Evolutionary conservation across 352 stramenopile genomes (phyloP), one percentile per base, ranked within the genome.

Genomic region (Halophytophthora polymorphica): DNA sequence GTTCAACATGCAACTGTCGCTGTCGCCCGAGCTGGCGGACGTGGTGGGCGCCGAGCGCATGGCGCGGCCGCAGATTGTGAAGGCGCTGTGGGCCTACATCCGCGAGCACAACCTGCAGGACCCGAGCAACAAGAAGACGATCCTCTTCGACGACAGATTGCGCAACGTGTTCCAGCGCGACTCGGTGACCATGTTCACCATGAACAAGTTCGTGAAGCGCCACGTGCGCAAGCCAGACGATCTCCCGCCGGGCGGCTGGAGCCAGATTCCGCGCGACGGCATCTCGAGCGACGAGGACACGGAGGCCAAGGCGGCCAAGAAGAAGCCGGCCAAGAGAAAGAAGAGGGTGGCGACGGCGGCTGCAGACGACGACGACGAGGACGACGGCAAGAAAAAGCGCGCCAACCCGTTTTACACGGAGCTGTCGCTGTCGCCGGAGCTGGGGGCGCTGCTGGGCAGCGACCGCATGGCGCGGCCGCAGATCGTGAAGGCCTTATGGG

Each of bases 61-160:
- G 83, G 85, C 90, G 2, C 74, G 95, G 2, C 91, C 92, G 7
- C 88, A 98, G 53, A 86, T 98, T 33, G 91, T 98, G 29, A 98
- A 98, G 61, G 68, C 72, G n/a, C 50, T 99, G 2, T 99, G 96
- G 96, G 86, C 95, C 44, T 98, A 99, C 65, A 98, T 99, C 47
- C 86, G 84, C 42, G 88, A 96, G 48, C 77, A 99, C 56, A 64
- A 96, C 21, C 76, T 99, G 31, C 96, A 99, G 68, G 94, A 98
- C 69, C 95, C 96, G 6, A 82, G 83, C 25, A 95, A 99, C 62
- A 96, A 96, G 65, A 84, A 93, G 15, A 73, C 86, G 46, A 98
- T 99, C 53, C 53, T 97, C 8, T 67, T 96, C 44, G 93, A 98
- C 58, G 86, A 92, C 25, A 85, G 62, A 31, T 61, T 98, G 47